These are phyloP conservation scores for Dryas integrifolia DNA, from an alignment of 331 rosid species.

Conservation along the genomic window DNA sequence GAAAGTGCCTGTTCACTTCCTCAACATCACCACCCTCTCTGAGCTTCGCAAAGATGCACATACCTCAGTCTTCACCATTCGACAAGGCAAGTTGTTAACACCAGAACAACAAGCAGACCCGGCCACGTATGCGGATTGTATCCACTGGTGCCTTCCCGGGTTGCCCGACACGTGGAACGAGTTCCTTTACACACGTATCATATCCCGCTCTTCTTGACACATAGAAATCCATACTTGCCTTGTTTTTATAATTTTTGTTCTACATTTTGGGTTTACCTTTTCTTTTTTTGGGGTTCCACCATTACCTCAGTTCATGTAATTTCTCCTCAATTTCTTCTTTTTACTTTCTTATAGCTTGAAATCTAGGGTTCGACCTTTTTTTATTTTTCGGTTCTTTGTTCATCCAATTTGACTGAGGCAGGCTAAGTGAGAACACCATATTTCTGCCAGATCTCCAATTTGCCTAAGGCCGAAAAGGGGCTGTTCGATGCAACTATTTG, in stretches of 20 bases:
- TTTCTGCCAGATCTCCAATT: slow-evolving; percentile 27
- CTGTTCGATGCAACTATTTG: slow-evolving; percentile 17
- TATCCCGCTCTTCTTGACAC: slow-evolving; percentile 67
- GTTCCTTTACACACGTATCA: slow-evolving; percentile 65
- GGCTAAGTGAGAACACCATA: slow-evolving; percentile 17
- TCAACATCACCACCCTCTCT: slow-evolving; percentile 71
- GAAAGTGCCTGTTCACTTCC: slow-evolving; percentile 59
- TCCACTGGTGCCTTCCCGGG: slow-evolving; percentile 97
- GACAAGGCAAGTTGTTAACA: slow-evolving; percentile 74
- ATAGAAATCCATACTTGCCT: background rate
- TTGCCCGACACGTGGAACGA: slow-evolving; percentile 96
- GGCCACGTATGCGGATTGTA: slow-evolving; percentile 75
- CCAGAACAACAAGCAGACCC: slow-evolving; percentile 79
- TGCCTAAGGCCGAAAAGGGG: slow-evolving; percentile 23
- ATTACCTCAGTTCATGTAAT: slow-evolving; percentile 27
- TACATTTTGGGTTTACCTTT: slow-evolving; percentile 2
- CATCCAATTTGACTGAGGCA: slow-evolving; percentile 35
- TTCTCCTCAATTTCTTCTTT: slow-evolving; percentile 25
- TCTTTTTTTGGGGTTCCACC: slow-evolving; percentile 22
- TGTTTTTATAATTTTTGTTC: background rate
- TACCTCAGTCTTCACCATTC: slow-evolving; percentile 81
- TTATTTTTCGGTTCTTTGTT: slow-evolving; percentile 26
- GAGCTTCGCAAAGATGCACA: slow-evolving; percentile 89
- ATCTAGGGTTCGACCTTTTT: slow-evolving; percentile 30
- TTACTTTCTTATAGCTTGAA: slow-evolving; percentile 24